Evolutionary conservation across 768 basidiomycete genomes (phyloP).

Genomic region (Podaxis sp.): DNA sequence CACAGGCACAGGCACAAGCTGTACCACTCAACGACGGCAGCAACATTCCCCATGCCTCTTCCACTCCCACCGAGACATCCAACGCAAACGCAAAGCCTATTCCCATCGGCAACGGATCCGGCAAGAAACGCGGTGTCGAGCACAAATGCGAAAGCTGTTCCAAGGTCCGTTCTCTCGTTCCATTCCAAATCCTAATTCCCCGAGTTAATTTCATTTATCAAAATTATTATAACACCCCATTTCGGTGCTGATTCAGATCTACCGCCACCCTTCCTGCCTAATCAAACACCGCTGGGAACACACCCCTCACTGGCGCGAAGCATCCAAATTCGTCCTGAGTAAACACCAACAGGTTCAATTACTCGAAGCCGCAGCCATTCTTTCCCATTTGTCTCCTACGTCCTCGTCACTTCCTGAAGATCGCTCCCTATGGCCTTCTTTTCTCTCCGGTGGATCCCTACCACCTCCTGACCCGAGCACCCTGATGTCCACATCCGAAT

Average conservation of each 20-base stretch:
- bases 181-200: neutral
- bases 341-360: conserved; percentile 98
- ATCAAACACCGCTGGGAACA: conserved; percentile 99
- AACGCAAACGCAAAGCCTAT: conserved; percentile 35
- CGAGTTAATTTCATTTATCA: neutral
- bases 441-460: conserved; percentile 69
- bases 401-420: conserved; percentile 86
- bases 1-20: neutral
- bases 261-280: conserved; percentile 90
- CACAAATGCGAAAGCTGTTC: conserved; percentile 94
- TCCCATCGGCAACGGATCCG: conserved; percentile 28
- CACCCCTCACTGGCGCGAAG: conserved; percentile 93
- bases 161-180: conserved; percentile 55
- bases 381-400: conserved; percentile 78
- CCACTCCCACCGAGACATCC: conserved; percentile 11
- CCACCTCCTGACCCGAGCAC: conserved; percentile 45
- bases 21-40: conserved; percentile 26
- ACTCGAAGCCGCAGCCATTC: conserved; percentile 95
- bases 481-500: conserved; percentile 24
- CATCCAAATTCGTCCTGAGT: conserved; percentile 84
- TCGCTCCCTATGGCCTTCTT: conserved; percentile 89
- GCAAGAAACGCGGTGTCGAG: conserved; percentile 81
- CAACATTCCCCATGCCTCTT: conserved; percentile 19
- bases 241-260: conserved; percentile 48
- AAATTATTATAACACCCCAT: neutral